A percentile compares a stretch with the other conserved stretches of the same genome.
phyloP scores from a whole-genome alignment of 306 rosid species.

The Quercus gilva region DNA sequence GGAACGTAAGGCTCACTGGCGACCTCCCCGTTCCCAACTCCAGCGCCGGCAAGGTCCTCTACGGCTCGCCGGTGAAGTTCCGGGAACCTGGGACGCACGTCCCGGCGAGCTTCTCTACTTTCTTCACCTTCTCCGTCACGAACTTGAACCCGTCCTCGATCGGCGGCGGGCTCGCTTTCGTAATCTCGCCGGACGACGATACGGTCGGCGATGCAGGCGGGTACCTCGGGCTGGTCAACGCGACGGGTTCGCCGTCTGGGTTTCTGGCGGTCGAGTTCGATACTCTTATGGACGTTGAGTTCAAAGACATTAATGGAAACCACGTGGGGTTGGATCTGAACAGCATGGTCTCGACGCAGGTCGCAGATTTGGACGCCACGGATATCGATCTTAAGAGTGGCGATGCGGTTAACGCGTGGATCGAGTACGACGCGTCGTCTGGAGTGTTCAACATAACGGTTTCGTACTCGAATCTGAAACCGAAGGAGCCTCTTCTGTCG shows the following conservation, averaged over 20 bases:
- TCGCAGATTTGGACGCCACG: conserved; percentile 48
- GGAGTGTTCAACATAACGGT: conserved; percentile 59
- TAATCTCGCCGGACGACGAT: conserved; percentile 64
- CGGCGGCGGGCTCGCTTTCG: conserved; percentile 88
- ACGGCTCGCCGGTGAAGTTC: conserved; percentile 64
- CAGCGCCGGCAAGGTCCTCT: conserved; percentile 77
- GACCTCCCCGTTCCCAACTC: conserved; percentile 92
- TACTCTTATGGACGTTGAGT: conserved; percentile 88
- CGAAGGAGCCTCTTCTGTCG: conserved; percentile 65
- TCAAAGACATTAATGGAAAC: conserved; percentile 84
- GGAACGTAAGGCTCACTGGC: conserved; percentile 76
- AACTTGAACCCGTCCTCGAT: conserved; percentile 89
- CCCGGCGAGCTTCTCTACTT: conserved; percentile 76
- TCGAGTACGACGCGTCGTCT: conserved; percentile 66
- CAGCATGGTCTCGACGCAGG: conserved; percentile 61
- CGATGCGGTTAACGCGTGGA: conserved; percentile 78
- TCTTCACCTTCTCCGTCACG: conserved; percentile 73
- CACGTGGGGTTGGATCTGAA: conserved; percentile 93
- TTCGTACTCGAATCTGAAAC: conserved; percentile 88
- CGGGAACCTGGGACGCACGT: conserved; percentile 39
- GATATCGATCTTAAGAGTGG: conserved; percentile 88
- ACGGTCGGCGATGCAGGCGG: conserved; percentile 75
- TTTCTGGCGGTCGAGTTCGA: conserved; percentile 93
- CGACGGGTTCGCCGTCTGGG: conserved; percentile 12
- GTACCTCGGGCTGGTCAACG: conserved; percentile 51